These are phyloP conservation scores for Ophiocordyceps polyrhachis-furcata DNA, from an alignment of 2,329 filamentous ascomycete species.

Conservation along the genomic window DNA sequence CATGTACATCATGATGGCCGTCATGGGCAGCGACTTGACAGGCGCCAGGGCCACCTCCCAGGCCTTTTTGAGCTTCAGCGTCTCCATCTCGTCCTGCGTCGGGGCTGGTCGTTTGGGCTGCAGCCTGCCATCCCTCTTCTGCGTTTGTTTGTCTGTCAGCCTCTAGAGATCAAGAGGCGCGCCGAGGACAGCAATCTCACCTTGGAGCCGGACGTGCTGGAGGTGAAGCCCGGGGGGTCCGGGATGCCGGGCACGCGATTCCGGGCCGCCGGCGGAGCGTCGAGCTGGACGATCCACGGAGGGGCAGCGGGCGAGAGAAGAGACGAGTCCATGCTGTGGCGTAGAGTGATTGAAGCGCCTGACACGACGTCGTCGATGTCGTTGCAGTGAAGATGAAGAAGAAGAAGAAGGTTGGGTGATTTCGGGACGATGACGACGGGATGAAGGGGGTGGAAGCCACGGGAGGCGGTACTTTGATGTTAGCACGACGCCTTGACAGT, in stretches of 20 bases:
- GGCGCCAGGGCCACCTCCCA: conserved; percentile 94
- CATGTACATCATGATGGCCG: conserved; percentile 99
- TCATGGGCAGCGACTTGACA: conserved; percentile 92
- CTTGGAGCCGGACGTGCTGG: conserved; percentile 36
- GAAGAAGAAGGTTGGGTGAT: not conserved
- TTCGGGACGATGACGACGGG: not conserved
- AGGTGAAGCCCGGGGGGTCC: conserved; percentile 73
- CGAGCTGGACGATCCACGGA: conserved; percentile 69
- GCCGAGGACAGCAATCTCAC: conserved; percentile 15
- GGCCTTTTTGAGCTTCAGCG: conserved; percentile 91
- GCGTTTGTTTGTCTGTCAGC: conserved; percentile 27
- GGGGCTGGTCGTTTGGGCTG: conserved; percentile 42
- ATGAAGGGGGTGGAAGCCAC: not conserved
- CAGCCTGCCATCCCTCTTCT: conserved; percentile 29
- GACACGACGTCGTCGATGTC: not conserved
- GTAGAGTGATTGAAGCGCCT: not conserved
- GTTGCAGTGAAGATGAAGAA: not conserved
- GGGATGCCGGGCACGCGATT: conserved; percentile 49
- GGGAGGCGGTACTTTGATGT: not conserved
- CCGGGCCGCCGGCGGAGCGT: conserved; percentile 46
- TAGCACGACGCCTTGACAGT: not conserved
- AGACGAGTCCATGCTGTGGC: not conserved
- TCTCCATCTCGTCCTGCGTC: conserved; percentile 75
- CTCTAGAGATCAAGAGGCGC: too few relatives aligned
- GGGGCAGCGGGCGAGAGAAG: conserved; percentile 20